A percentile compares a stretch with the other conserved stretches of the same genome.
phyloP scores from a whole-genome alignment of 192 early-diverging fungal species.

The Piromyces finnis region DNA sequence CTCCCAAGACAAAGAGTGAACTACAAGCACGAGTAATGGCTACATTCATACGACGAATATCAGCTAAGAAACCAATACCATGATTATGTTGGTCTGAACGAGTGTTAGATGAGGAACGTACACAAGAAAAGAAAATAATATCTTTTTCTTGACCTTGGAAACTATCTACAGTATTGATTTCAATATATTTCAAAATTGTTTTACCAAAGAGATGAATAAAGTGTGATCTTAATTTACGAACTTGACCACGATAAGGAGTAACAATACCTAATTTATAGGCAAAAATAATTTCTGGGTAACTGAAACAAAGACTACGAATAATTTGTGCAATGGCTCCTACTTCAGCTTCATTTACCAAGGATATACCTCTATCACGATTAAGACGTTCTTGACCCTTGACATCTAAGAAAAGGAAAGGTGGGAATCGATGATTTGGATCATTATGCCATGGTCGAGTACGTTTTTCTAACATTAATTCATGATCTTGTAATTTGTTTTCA shows the following conservation, averaged over 20 bases:
- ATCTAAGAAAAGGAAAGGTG: conserved; percentile 66
- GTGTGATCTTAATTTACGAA: conserved; percentile 41
- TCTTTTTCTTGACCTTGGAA: conserved; percentile 98
- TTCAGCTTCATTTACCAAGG: neutral
- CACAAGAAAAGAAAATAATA: conserved; percentile 87
- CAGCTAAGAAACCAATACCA: conserved; percentile 62
- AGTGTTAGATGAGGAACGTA: conserved; percentile 45
- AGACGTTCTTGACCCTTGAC: conserved; percentile 14
- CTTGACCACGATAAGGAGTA: conserved; percentile 81
- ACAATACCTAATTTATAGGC: conserved; percentile 60
- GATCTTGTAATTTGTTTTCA: conserved; percentile 49
- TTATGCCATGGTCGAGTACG: conserved; percentile 58
- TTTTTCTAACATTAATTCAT: conserved; percentile 39
- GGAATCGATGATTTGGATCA: conserved; percentile 14
- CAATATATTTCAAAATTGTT: conserved; percentile 45
- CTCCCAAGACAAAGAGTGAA: conserved; percentile 66
- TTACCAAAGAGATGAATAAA: conserved; percentile 47
- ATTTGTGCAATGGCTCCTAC: neutral
- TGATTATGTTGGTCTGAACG: conserved; percentile 1
- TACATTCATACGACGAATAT: conserved; percentile 80
- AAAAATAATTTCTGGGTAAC: conserved; percentile 18
- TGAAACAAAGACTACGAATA: neutral
- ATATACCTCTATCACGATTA: neutral
- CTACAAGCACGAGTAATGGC: conserved; percentile 69
- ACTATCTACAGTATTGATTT: conserved; percentile 88